Base-by-base conservation (phyloP, 2,329 filamentous ascomycete genomes). In the Colletotrichum higginsianum region DNA sequence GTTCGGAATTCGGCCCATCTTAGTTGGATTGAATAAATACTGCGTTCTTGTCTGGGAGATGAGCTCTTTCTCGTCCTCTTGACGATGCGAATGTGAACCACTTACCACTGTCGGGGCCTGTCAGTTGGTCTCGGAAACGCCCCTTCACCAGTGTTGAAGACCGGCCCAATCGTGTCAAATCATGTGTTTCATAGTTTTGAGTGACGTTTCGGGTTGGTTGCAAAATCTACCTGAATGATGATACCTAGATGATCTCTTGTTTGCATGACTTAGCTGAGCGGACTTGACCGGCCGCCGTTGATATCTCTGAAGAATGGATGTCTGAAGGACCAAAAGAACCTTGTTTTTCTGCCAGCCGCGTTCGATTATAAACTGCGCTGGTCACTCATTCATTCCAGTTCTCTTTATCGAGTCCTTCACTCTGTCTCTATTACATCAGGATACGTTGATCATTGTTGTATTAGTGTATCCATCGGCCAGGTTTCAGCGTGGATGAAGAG, bases 181-280 rank as follows among this genome's bases (percentile, higher is more conserved):
- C 58, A 40, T 16, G 21, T 13, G n/a, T 61, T 50, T 61, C 46
- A 49, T 61, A 12, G n/a, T 8, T 18, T 30, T 61, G 42, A 23
- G 46, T 50, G 8, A 40, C 58, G n/a, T 50, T 30, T 40, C 15
- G 4, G 35, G 8, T 16, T 21, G 5, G 9, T 11, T 2, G 9
- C 18, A 12, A 61, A 21, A 4, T 15, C 15, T 38, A 30, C 23
- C 13, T 16, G 12, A 57, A 23, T 3, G 23, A 46, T 67, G 68
- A 46, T 67, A 68, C 69, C 18, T 75, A 80, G 79, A 80, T 80
- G 77, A 80, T 75, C 7, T 74, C 53, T 56, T 74, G 69, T 75
- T 74, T 77, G 78, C 78, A 80, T 80, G 79, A 79, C 79, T 80
- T 80, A 80, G 67, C 79, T 80, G 78, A 80, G 78, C 71, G 66